phyloP scores from a whole-genome alignment of 306 rosid species.

The Dryas alaskensis region DNA sequence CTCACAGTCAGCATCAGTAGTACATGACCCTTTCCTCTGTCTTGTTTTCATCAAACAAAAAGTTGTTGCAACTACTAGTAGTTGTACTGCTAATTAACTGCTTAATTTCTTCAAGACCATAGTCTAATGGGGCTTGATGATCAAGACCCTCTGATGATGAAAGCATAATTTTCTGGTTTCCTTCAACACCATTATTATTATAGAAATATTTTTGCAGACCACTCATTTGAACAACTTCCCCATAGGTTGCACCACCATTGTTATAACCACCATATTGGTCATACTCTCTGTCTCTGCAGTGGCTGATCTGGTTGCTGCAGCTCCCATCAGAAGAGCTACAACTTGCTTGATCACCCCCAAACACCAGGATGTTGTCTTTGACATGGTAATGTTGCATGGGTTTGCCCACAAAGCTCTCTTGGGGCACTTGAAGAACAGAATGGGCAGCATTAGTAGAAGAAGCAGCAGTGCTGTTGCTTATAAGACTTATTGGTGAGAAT shows the following conservation, averaged over 20 bases:
- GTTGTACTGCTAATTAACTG: slow-evolving; percentile 43
- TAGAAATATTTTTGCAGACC: slow-evolving; percentile 20
- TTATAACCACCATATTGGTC: slow-evolving; percentile 20
- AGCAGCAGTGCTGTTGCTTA: slow-evolving; percentile 20
- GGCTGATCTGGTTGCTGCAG: slow-evolving; percentile 28
- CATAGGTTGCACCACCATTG: background rate
- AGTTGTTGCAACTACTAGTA: slow-evolving; percentile 36
- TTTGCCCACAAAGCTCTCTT: slow-evolving; percentile 42
- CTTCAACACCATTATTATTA: slow-evolving; percentile 37
- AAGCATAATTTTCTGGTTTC: slow-evolving; percentile 33
- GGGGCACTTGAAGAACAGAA: slow-evolving; percentile 33
- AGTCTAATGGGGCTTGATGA: slow-evolving; percentile 48
- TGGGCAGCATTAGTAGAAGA: slow-evolving; percentile 25
- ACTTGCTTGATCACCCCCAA: slow-evolving; percentile 51
- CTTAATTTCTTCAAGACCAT: slow-evolving; percentile 67
- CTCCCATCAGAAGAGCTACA: slow-evolving; percentile 71
- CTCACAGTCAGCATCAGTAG: slow-evolving; percentile 50
- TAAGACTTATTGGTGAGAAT: slow-evolving; percentile 33
- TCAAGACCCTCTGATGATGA: slow-evolving; percentile 22
- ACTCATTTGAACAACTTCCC: slow-evolving; percentile 8
- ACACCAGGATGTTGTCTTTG: slow-evolving; percentile 33
- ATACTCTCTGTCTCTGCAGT: slow-evolving; percentile 28
- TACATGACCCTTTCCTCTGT: slow-evolving; percentile 48
- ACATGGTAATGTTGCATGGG: slow-evolving; percentile 27
- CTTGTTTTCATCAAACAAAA: slow-evolving; percentile 63